Evolutionary conservation across 495 filamentous ascomycete species (phyloP).

Genomic region (Sphaerosporella brunnea): DNA sequence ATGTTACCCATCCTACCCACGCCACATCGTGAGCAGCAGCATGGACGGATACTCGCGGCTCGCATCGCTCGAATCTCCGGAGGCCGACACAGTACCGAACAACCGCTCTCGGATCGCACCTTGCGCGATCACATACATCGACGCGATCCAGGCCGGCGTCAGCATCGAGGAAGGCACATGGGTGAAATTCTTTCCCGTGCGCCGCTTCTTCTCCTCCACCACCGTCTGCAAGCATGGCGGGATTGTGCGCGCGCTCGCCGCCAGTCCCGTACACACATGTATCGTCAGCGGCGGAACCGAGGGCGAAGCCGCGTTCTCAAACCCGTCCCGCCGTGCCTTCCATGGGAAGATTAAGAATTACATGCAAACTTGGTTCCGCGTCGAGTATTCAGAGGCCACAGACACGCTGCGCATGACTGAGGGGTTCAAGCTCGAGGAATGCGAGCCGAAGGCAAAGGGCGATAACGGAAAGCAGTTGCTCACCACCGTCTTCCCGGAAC

Average conservation of each 20-base stretch:
- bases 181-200: conserved; percentile 35
- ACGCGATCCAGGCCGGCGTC: conserved; percentile 37
- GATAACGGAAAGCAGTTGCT: conserved; percentile 19
- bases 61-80: conserved; percentile 36
- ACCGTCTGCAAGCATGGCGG: conserved; percentile 26
- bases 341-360: conserved; percentile 37
- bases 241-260: conserved; percentile 29
- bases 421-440: conserved; percentile 36
- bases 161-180: conserved; percentile 42
- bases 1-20: conserved; percentile 42
- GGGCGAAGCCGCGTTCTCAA: conserved; percentile 38
- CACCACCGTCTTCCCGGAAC: conserved; percentile 41
- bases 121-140: conserved; percentile 37
- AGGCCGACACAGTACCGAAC: conserved; percentile 33
- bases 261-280: conserved; percentile 36
- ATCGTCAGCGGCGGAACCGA: conserved; percentile 39
- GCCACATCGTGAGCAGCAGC: conserved; percentile 36
- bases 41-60: conserved; percentile 44
- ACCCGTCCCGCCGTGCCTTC: conserved; percentile 38
- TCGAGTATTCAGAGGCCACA: conserved; percentile 37
- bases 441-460: conserved; percentile 11
- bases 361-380: conserved; percentile 44
- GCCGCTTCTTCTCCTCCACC: conserved; percentile 39
- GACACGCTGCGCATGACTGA: conserved; percentile 39
- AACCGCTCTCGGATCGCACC: conserved; percentile 36